Evolutionary conservation across 73 alveolate species (phyloP).

Genomic region (Tetrahymena thermophila): DNA sequence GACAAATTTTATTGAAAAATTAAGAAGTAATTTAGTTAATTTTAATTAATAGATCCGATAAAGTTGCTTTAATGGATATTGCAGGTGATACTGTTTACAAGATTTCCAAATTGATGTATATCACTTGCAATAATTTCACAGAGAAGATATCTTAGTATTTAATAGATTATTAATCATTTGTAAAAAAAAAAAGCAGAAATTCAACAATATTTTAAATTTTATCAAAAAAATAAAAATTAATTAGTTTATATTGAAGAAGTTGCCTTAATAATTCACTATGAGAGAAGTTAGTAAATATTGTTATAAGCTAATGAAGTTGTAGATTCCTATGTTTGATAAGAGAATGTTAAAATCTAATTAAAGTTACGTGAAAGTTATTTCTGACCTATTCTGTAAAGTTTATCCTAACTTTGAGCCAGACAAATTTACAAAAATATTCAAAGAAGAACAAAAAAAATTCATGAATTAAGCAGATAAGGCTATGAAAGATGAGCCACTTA

Average conservation of each 20-base stretch:
- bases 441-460: slow-evolving; percentile 5
- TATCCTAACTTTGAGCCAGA: background rate
- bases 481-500: slow-evolving; percentile 14
- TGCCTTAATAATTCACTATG: background rate
- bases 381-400: slow-evolving; percentile 30
- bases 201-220: background rate
- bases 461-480: slow-evolving; percentile 19
- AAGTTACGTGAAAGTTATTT: slow-evolving; percentile 28
- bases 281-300: slow-evolving; percentile 24
- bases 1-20: background rate
- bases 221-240: background rate
- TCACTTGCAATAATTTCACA: slow-evolving; percentile 39
- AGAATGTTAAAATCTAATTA: slow-evolving; percentile 15
- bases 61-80: background rate
- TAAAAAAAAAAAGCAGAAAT: background rate
- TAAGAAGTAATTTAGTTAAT: background rate
- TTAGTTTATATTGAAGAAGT: slow-evolving; percentile 23
- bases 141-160: slow-evolving; percentile 21
- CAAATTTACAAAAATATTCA: background rate
- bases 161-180: slow-evolving; percentile 35
- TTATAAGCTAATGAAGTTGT: slow-evolving; percentile 11
- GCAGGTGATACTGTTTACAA: slow-evolving; percentile 16
- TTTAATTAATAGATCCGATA: background rate
- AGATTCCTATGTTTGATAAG: slow-evolving; percentile 21
- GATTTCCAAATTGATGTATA: slow-evolving; percentile 12